These are phyloP conservation scores for Gamsiella multidivaricata DNA, from an alignment of 192 early-diverging fungal species.

Conservation along the genomic window DNA sequence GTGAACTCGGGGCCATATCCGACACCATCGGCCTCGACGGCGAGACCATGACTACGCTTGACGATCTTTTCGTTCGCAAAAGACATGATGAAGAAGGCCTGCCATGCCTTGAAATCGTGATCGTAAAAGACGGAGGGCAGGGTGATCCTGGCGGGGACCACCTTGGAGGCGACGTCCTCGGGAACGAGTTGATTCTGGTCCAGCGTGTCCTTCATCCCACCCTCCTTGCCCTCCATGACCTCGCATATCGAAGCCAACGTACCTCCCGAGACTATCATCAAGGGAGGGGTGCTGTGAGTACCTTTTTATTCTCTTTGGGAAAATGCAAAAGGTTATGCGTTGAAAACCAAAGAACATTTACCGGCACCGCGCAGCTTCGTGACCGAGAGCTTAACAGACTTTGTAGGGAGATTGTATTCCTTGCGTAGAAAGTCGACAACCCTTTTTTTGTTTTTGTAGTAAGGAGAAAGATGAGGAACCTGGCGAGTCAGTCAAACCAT, in stretches of 20 bases:
- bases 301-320: too few relatives aligned
- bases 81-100: conserved; percentile 73
- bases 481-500: too few relatives aligned
- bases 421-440: conserved; percentile 65
- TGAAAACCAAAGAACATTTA: too few relatives aligned
- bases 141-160: conserved; percentile 28
- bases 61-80: conserved; percentile 72
- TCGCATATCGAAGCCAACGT: conserved; percentile 30
- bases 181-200: conserved; percentile 44
- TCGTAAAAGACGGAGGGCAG: conserved; percentile 58
- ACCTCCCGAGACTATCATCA: conserved; percentile 34
- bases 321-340: too few relatives aligned
- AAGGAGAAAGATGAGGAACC: not conserved
- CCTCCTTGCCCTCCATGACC: conserved; percentile 18
- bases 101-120: conserved; percentile 67
- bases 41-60: conserved; percentile 68
- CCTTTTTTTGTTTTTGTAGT: conserved; percentile 33
- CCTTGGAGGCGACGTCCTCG: conserved; percentile 13
- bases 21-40: conserved; percentile 43
- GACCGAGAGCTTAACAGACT: conserved; percentile 73
- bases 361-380: conserved; percentile 52
- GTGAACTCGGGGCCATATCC: conserved; percentile 59
- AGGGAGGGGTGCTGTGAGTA: not conserved
- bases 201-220: not conserved
- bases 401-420: conserved; percentile 59